Evolutionary conservation across 1,284 basidiomycete species (phyloP).

Genomic region (Schizopora paradoxa): DNA sequence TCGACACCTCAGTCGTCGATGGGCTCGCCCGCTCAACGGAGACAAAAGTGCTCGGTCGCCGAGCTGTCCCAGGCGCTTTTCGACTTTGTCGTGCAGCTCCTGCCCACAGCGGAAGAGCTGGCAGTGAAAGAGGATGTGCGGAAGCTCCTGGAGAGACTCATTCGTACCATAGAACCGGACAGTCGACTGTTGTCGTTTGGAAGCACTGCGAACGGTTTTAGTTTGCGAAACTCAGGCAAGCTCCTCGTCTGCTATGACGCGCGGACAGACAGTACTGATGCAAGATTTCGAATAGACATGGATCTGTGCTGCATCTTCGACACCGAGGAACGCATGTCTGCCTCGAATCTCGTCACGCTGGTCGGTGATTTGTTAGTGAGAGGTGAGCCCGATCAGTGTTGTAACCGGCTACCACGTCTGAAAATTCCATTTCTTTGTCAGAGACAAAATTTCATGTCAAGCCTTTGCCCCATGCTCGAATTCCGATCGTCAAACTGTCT

Average conservation of each 20-base stretch:
- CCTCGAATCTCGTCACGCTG: conserved; percentile 90
- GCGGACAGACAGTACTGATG: neutral
- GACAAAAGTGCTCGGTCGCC: conserved; percentile 54
- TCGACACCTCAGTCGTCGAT: neutral
- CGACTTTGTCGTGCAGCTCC: conserved; percentile 85
- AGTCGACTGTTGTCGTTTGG: conserved; percentile 92
- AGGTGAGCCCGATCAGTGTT: conserved; percentile 47
- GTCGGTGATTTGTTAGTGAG: conserved; percentile 90
- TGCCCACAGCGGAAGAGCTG: conserved; percentile 86
- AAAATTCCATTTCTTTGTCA: conserved; percentile 25
- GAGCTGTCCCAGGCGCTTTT: conserved; percentile 69
- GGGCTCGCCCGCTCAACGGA: conserved; percentile 16
- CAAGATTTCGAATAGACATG: conserved; percentile 68
- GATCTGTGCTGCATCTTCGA: conserved; percentile 96
- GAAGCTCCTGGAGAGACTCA: conserved; percentile 89
- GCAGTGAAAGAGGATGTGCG: conserved; percentile 94
- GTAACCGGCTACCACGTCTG: conserved; percentile 13
- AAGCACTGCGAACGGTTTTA: conserved; percentile 91
- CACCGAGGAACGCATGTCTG: conserved; percentile 68
- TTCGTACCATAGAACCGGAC: conserved; percentile 90
- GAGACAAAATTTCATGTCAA: conserved; percentile 99
- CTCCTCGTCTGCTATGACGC: conserved; percentile 16
- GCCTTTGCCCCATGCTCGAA: conserved; percentile 92
- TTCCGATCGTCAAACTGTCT: conserved; percentile 97
- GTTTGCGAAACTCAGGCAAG: conserved; percentile 89